Evolutionary conservation across 2,329 filamentous ascomycete species (phyloP), one percentile per base, ranked within the genome.

Genomic region (Aspergillus unguis): DNA sequence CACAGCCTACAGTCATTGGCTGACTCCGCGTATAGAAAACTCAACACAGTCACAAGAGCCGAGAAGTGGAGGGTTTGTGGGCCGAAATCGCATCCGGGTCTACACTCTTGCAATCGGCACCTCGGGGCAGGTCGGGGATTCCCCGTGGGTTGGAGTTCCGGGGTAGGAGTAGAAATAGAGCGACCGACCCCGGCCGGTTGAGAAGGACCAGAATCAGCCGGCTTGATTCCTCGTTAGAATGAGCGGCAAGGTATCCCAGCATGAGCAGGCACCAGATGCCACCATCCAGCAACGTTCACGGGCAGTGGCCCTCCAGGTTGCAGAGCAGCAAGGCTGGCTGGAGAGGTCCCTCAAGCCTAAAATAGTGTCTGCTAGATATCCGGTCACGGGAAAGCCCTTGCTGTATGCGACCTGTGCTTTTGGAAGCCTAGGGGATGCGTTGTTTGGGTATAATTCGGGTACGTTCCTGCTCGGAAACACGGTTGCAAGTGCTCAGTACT

Each of bases 371-470:
- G 64, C 68, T 6, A 55, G 71, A 17, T 74, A 73, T 53, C 71
- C 71, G 1, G 64, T 74, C 62, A 71, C 65, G 48, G 71, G 71
- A 48, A n/a, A 55, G 6, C 54, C 57, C 3, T 46, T 74, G 11
- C 61, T 74, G 6, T 74, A 63, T 45, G 64, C 68, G 36, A 74
- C 71, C 25, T 74, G 71, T 55, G 71, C 62, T 2, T 74, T 74
- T 58, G 71, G 71, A 7, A 70, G 67, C 53, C 57, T 74, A 41
- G 71, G 71, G 25, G 71, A 74, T 67, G 69, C 69, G 3, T 53
- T 74, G 3, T 74, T 74, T 50, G 71, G 71, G n/a, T 74, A 72
- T 58, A 71, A 74, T 47, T 71, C 69, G 44, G 71, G 71, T 73
- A 59, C 44, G 45, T 4, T 7, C 2, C 8, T 11, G 3, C 17